These are phyloP conservation scores for Alternaria postmessia DNA, from an alignment of 2,329 filamentous ascomycete genomes.

Conservation along the genomic window DNA sequence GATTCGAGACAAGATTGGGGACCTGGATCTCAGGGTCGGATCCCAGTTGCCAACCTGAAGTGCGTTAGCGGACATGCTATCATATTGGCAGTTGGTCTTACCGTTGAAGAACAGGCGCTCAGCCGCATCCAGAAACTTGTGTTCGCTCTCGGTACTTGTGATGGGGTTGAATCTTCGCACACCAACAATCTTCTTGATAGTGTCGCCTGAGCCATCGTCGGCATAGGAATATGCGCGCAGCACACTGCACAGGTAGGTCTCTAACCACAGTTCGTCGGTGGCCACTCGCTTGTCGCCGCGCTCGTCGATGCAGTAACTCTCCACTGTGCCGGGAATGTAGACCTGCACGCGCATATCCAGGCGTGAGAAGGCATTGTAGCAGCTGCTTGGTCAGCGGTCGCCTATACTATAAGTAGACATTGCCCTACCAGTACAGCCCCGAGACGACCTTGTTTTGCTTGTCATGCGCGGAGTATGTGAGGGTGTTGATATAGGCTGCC, in stretches of 20 bases:
- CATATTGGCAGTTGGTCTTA: slow-evolving; percentile 40
- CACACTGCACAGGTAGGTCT: slow-evolving; percentile 96
- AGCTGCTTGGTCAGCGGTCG: slow-evolving; percentile 60
- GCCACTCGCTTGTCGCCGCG: slow-evolving; percentile 92
- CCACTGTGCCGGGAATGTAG: slow-evolving; percentile 93
- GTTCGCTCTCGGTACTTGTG: slow-evolving; percentile 97
- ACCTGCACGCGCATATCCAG: slow-evolving; percentile 99
- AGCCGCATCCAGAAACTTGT: slow-evolving; percentile 92
- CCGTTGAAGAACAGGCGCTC: slow-evolving; percentile 95
- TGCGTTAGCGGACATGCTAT: slow-evolving; percentile 13
- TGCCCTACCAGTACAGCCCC: slow-evolving; percentile 84
- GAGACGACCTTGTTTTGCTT: slow-evolving; percentile 90
- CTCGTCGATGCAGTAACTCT: slow-evolving; percentile 97
- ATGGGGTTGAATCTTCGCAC: slow-evolving; percentile 97
- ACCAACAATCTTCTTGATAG: slow-evolving; percentile 96
- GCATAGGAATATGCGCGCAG: slow-evolving; percentile 95
- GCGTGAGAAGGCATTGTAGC: slow-evolving; percentile 98
- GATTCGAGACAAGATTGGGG: slow-evolving; percentile 94
- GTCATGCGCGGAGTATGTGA: slow-evolving; percentile 88
- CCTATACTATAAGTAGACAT: neutral
- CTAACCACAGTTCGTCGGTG: slow-evolving; percentile 93
- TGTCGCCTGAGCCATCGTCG: slow-evolving; percentile 91
- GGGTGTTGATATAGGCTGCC: slow-evolving; percentile 96
- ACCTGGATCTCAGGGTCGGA: slow-evolving; percentile 98
- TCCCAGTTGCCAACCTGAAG: slow-evolving; percentile 83